Evolutionary conservation across 495 filamentous ascomycete genomes (phyloP), one percentile per base, ranked within the genome.

Genomic region (Hypoxylon fragiforme): DNA sequence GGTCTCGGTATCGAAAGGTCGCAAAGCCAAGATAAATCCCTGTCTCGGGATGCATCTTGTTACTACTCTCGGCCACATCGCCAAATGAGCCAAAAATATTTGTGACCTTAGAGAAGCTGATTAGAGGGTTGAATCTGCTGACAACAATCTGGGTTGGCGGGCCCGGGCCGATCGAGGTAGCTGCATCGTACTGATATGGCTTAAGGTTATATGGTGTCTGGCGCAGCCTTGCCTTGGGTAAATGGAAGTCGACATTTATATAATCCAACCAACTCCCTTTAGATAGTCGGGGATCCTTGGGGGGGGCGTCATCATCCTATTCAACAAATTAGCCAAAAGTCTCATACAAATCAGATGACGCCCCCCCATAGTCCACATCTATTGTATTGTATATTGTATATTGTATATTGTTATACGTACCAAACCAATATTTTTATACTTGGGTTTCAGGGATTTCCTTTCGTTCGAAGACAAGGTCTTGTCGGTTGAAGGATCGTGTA

Each of bases 21-120:
- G 90, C 95, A 61, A 99, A 88, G 1, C 94, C 94, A 1, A 99
- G 80, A 58, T 90, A 94, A 51, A 87, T 95, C 8, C 94, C 95
- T 12, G 90, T 97, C 31, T 89, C 85, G 4, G 94, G 94, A 68
- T 97, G 87, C 44, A 92, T 90, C 65, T 91, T 89, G 62, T 96
- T 95, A 57, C 87, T 89, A 52, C 94, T 85, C 57, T 90, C 87
- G 28, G 86, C 84, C 42, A 99, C 88, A 41, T 96, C 91, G 39
- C 94, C 94, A 72, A 87, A 97, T 24, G 82, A 84, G 16, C 88
- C 83, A 60, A 97, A 97, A 15, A 90, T 78, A 18, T 85, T 83
- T n/a, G 76, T 82, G 31, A 97, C 81, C 46, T 90, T 88, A 42
- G 85, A 80, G 55, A 92, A 84, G 13, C 88, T 80, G 7, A 86